Evolutionary conservation across 768 basidiomycete species (phyloP), one percentile per base, ranked within the genome.

Genomic region (Tulasnella sp.): DNA sequence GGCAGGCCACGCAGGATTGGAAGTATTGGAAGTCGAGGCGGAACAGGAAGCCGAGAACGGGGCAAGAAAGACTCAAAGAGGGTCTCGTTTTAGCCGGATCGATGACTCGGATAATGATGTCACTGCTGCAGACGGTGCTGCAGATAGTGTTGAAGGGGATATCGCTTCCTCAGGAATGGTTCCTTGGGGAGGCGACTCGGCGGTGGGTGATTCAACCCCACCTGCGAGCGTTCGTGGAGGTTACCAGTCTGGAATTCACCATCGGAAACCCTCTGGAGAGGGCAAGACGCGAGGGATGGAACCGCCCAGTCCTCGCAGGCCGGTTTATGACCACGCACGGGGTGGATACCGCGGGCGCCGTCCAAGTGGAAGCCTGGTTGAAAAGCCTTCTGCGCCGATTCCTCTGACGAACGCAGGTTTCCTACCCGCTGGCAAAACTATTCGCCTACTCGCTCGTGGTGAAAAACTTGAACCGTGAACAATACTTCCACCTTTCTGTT

Each of bases 381-480:
- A 67, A 38, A 68, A 69, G 40, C 74, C 74, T 3, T 42, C 38
- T 38, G 39, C 49, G 31, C 58, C 52, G 36, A 64, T 72, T 40
- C 72, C 76, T 64, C 36, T 70, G 37, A 73, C 71, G 25, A 77
- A 72, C n/a, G 40, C 72, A n/a, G 92, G 79, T 90, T 67, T 76
- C 67, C 42, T 76, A 0, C 75, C 75, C 22, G 75, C 91, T 8
- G 90, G 87, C 82, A 90, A 89, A 78, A 90, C 91, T 78, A 89
- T 94, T 40, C 86, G 92, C 34, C 90, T 94, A 37, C 88, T 94
- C 77, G 91, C 93, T 1, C 88, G 93, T 15, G 93, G 93, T 39
- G 93, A 94, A 86, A 93, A 93, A 82, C 83, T 94, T 73, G 92
- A 94, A 58, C 88, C 87, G 49, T 84, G 77, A 80, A 70, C 54